Evolutionary conservation across 2,329 filamentous ascomycete species (phyloP), one percentile per base, ranked within the genome.

Genomic region (Cryphonectria parasitica): DNA sequence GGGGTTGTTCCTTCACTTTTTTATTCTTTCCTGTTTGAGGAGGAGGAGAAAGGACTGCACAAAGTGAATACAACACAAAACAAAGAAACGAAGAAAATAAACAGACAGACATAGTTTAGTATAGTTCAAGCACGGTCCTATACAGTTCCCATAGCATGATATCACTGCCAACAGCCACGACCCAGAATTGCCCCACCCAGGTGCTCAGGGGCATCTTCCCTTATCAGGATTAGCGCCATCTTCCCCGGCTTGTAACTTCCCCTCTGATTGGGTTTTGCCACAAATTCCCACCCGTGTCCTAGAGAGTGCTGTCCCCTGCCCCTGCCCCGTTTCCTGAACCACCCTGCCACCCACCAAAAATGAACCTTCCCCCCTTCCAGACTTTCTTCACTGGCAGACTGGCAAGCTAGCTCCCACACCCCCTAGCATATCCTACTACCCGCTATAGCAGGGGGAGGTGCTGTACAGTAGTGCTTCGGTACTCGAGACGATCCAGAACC

Each of bases 131-230:
- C 11, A 39, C 8, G 3, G 34, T 34, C 13, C 36, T 11, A 10
- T 39, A 39, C 36, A 28, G 22, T 17, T 45, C 52, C n/a, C n/a
- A 28, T 8, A 28, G 13, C 25, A 56, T 56, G 54, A 31, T 31
- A 56, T 56, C 52, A 56, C 52, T 8, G n/a, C 52, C 52, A 10
- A 31, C 54, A 41, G 60, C 60, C 60, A 25, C 17, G 34, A 15
- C 60, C 60, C 28, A n/a, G 58, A 61, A 64, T 13, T 49, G 63
- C 28, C 41, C 63, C 63, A 31, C 39, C 25, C 28, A 28, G 15
- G 17, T 36, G 49, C n/a, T 43, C 5, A 17, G 25, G 34, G n/a
- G 39, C 54, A 25, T 52, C 49, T 67, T 67, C 19, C 65, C 31
- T 7, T 11, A 58, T 60, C 52, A 43, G 54, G 65, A n/a, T 15